Percentiles rank a stretch among this genome's conserved stretches.
phyloP scores from a whole-genome alignment of 345 rosid species.

The Syzygium oleosum region DNA sequence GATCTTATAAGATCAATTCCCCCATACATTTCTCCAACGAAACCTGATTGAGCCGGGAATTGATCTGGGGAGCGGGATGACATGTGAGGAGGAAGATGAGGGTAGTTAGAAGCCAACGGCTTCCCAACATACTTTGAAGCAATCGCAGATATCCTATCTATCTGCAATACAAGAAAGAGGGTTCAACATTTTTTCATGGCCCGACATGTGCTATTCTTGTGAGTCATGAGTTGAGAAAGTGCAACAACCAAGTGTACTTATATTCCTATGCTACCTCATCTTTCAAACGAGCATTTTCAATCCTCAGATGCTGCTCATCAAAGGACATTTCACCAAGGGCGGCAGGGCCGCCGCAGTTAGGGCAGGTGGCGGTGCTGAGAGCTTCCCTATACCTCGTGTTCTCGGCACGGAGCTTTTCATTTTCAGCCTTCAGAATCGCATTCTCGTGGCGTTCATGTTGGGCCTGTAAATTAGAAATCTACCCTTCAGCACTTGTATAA shows the following conservation, averaged over 20 bases:
- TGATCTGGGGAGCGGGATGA: slow-evolving; percentile 30
- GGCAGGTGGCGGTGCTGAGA: slow-evolving; percentile 64
- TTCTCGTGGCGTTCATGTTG: slow-evolving; percentile 89
- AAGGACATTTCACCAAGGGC: slow-evolving; percentile 93
- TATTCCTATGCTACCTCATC: slow-evolving; percentile 53
- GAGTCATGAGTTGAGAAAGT: not conserved
- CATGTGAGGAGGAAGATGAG: slow-evolving; percentile 50
- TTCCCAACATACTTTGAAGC: slow-evolving; percentile 85
- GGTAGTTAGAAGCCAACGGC: slow-evolving; percentile 42
- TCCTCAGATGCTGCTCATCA: slow-evolving; percentile 93
- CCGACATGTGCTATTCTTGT: not conserved
- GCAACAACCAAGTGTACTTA: not conserved
- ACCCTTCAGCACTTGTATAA: not conserved
- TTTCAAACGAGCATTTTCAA: slow-evolving; percentile 74
- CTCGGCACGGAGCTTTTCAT: slow-evolving; percentile 81
- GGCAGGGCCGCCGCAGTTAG: slow-evolving; percentile 81
- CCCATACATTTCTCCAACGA: slow-evolving; percentile 72
- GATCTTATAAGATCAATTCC: slow-evolving; percentile 50
- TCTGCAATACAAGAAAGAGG: slow-evolving; percentile 16
- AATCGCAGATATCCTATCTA: slow-evolving; percentile 76
- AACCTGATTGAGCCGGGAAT: slow-evolving; percentile 48
- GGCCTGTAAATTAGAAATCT: slow-evolving; percentile 28
- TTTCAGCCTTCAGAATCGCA: slow-evolving; percentile 64
- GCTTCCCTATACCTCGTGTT: slow-evolving; percentile 79
- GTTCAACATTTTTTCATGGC: not conserved